Conservation (phyloP, 345 rosid species). For the Populus pruinosa region DNA sequence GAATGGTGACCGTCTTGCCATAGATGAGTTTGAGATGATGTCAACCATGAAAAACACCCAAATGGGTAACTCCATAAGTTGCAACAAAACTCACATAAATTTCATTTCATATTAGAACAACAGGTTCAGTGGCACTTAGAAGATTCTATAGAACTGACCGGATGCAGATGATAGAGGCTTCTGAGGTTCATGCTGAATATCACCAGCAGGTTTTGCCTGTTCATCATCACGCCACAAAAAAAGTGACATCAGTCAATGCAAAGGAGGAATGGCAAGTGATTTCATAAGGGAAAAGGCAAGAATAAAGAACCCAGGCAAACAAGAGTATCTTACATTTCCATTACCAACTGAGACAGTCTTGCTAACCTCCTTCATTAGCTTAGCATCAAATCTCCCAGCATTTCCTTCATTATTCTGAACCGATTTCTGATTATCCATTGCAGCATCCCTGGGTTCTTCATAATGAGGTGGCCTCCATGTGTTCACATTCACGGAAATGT, state of each 20-base stretch:
- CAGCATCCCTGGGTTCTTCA: conserved; percentile 43
- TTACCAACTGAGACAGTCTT: conserved; percentile 35
- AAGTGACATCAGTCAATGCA: background rate
- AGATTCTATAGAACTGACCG: conserved; percentile 46
- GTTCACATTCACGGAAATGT: conserved; percentile 44
- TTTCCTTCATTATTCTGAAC: conserved; percentile 31
- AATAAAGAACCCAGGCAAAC: background rate
- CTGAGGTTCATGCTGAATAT: conserved; percentile 35
- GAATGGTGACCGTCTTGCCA: background rate
- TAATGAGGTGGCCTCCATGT: conserved; percentile 48
- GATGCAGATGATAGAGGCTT: conserved; percentile 39
- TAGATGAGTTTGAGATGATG: background rate
- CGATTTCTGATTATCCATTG: conserved; percentile 38
- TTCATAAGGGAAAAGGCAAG: background rate
- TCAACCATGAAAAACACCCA: background rate
- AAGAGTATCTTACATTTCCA: conserved; percentile 56
- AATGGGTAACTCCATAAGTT: background rate
- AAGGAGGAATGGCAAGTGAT: conserved; percentile 2
- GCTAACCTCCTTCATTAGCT: conserved; percentile 39
- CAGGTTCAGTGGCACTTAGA: background rate
- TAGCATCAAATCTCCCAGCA: conserved; percentile 33
- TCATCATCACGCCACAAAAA: conserved; percentile 16
- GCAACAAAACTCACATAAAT: background rate
- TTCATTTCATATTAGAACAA: background rate
- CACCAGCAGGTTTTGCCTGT: conserved; percentile 49